Evolutionary conservation across 441 rosid species (phyloP).

Genomic region (Gossypium trilobum): DNA sequence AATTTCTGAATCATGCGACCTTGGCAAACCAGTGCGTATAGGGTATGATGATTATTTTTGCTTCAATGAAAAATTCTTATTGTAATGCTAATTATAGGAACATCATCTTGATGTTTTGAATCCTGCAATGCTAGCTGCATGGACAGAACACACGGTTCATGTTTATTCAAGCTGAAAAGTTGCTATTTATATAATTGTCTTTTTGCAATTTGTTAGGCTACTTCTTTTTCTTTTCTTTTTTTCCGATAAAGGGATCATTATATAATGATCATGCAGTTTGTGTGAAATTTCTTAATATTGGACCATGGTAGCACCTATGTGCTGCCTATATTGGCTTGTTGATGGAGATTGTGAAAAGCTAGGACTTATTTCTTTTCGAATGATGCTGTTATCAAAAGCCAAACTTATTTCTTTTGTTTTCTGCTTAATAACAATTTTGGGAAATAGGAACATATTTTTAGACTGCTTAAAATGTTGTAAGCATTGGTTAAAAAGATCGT

Average conservation of each 20-base stretch:
- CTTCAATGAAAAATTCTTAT: not conserved
- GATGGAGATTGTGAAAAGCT: not conserved
- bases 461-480: not conserved
- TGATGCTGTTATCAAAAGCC: not conserved
- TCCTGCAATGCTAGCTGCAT: not conserved
- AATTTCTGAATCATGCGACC: not conserved
- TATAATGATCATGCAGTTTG: not conserved
- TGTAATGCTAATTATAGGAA: not conserved
- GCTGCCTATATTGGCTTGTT: not conserved
- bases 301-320: not conserved
- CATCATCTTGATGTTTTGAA: slow-evolving; percentile 3
- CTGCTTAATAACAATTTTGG: not conserved
- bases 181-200: not conserved
- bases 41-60: not conserved
- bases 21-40: not conserved
- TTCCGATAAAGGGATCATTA: no score
- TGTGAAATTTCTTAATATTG: not conserved
- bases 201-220: not conserved
- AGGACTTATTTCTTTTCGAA: not conserved
- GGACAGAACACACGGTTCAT: not conserved
- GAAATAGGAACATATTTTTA: not conserved
- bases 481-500: not conserved
- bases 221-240: not conserved
- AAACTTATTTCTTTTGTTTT: not conserved
- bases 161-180: not conserved